phyloP scores from a whole-genome alignment of 805 yeast species.

The Yamadazyma ubonensis region DNA sequence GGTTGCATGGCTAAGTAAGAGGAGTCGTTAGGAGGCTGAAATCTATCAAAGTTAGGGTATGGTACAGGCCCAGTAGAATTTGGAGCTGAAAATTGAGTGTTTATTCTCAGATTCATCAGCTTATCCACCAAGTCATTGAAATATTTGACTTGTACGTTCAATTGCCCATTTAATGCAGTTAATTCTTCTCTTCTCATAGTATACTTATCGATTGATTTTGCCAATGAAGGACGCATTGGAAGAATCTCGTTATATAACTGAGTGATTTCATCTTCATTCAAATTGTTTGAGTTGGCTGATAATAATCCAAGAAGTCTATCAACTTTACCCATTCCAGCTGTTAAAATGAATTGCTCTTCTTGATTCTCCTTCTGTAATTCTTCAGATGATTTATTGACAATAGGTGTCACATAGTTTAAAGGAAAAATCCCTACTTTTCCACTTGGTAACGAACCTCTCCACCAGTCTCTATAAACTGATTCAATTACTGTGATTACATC shows the following conservation, averaged over 20 bases:
- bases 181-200: constrained; percentile 76
- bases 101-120: constrained; percentile 25
- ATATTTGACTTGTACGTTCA: constrained; percentile 62
- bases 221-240: constrained; percentile 71
- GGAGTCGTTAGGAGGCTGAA: constrained; percentile 6
- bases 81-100: constrained; percentile 7
- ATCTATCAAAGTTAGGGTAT: constrained; percentile 13
- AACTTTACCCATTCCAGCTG: constrained; percentile 52
- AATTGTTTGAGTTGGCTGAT: constrained; percentile 26
- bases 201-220: constrained; percentile 74
- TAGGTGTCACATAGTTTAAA: constrained; percentile 81
- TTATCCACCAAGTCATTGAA: constrained; percentile 70
- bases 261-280: constrained; percentile 66
- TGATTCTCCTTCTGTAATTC: constrained; percentile 53
- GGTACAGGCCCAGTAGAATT: constrained; percentile 9
- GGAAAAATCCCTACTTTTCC: constrained; percentile 91
- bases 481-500: constrained; percentile 87
- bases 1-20: constrained; percentile 18
- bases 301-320: constrained; percentile 65
- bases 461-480: constrained; percentile 90
- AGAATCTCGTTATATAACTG: constrained; percentile 68
- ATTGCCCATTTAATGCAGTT: constrained; percentile 64
- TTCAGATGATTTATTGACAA: constrained; percentile 61
- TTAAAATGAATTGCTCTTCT: constrained; percentile 53
- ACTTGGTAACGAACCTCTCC: constrained; percentile 76